Evolutionary conservation across 1,139 yeast species (phyloP), one percentile per base, ranked within the genome.

Genomic region (Debaryomyces psychrophilus): DNA sequence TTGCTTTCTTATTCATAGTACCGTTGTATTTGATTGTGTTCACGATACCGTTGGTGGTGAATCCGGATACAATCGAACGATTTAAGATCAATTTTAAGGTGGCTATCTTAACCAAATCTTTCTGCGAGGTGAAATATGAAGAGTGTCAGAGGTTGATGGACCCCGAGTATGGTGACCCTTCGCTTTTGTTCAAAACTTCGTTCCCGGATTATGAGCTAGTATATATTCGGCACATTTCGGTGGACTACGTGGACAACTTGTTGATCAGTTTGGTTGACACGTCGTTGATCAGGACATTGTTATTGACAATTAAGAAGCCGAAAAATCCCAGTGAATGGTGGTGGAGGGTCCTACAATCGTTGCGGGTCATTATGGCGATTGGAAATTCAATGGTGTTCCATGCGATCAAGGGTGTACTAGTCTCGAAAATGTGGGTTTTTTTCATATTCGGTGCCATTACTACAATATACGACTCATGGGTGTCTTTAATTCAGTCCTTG

Each of bases 381-480:
- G 18, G 49, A 6, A 52, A 57, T 44, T 51, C 61, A 8, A 52
- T 52, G 52, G 28, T 53, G 5, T 55, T 52, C 37, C 53, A 58
- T 47, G 43, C 56, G 8, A 31, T 58, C 14, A 50, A 47, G 39
- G 59, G 62, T 9, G 40, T 60, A 12, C 28, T 62, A n/a, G 43
- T 61, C 5, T 55, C 60, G 2, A 42, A 54, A 43, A 50, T 60
- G 54, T 55, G 58, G 59, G 47, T 57, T 7, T 61, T 58, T 40
- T 54, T 59, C 28, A 25, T 57, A 7, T 39, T 59, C 34, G 58
- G 57, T 0, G 36, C 46, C 5, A 31, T 53, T 15, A 41, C 53
- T 14, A 54, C 58, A 1, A 41, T 45, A 15, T 20, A 38, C 23
- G 53, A 52, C 41, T 49, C 58, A 1, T 56, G 58, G 58, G 43